These are phyloP conservation scores for Pilasporangium apinafurcum DNA, from an alignment of 352 stramenopile species.

Conservation along the genomic window DNA sequence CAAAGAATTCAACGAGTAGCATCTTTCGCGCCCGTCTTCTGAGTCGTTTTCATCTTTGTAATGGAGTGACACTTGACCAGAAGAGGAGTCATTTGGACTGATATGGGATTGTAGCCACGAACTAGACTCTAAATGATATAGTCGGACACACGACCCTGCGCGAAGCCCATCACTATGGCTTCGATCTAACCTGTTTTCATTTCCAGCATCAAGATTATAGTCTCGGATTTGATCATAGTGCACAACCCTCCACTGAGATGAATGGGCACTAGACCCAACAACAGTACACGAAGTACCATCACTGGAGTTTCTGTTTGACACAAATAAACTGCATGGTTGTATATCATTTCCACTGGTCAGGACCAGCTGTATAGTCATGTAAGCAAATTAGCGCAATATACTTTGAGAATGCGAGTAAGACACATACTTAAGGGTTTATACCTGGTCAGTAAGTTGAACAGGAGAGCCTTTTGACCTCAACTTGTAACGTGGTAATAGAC, in stretches of 20 bases:
- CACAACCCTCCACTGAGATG: constrained; percentile 50
- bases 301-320: constrained; percentile 40
- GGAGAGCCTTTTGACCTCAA: constrained; percentile 53
- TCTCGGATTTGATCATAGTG: constrained; percentile 37
- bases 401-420: not conserved
- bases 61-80: constrained; percentile 27
- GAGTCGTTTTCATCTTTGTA: constrained; percentile 37
- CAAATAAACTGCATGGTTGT: constrained; percentile 49
- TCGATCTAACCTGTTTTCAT: constrained; percentile 4
- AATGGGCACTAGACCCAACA: constrained; percentile 49
- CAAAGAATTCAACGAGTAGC: constrained; percentile 39
- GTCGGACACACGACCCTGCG: constrained; percentile 45
- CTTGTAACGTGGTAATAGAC: constrained; percentile 54
- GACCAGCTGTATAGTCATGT: constrained; percentile 24
- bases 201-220: constrained; percentile 5
- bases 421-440: constrained; percentile 5
- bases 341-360: constrained; percentile 36
- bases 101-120: constrained; percentile 48
- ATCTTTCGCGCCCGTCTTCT: constrained; percentile 17
- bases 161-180: constrained; percentile 17
- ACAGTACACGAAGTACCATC: constrained; percentile 26
- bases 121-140: constrained; percentile 61
- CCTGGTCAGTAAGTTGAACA: constrained; percentile 63
- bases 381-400: not conserved
- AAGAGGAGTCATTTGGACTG: not conserved